These are phyloP conservation scores for Penium margaritaceum DNA, from an alignment of 139 green algal genomes.

Conservation along the genomic window DNA sequence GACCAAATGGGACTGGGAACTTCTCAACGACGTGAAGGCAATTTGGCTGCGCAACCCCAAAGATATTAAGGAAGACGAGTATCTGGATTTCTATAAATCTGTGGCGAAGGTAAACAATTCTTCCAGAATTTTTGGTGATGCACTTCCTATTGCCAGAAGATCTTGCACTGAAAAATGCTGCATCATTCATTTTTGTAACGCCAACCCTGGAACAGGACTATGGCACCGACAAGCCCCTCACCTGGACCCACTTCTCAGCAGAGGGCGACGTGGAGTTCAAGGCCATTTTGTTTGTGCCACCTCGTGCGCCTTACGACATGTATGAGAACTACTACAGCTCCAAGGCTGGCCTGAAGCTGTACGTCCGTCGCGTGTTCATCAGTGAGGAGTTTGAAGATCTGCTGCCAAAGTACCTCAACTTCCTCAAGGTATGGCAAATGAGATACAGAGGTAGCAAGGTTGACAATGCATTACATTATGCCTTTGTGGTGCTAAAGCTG, in stretches of 20 bases:
- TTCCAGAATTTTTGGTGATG: not conserved
- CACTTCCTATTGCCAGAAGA: not conserved
- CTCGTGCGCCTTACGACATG: slow-evolving; percentile 61
- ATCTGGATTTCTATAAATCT: slow-evolving; percentile 92
- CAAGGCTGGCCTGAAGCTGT: slow-evolving; percentile 74
- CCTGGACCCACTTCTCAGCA: slow-evolving; percentile 87
- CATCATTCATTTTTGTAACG: not conserved
- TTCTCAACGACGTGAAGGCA: slow-evolving; percentile 89
- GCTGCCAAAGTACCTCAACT: slow-evolving; percentile 73
- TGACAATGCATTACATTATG: no score
- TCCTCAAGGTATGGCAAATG: slow-evolving; percentile 57
- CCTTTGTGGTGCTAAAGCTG: no score
- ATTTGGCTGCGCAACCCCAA: slow-evolving; percentile 85
- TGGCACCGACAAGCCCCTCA: slow-evolving; percentile 58
- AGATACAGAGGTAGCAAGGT: no score
- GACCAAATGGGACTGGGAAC: slow-evolving; percentile 80
- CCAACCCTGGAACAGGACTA: slow-evolving; percentile 13
- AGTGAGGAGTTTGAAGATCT: slow-evolving; percentile 83
- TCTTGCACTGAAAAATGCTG: no score
- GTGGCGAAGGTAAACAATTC: slow-evolving; percentile 64
- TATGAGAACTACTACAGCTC: slow-evolving; percentile 85
- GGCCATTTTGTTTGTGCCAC: slow-evolving; percentile 83
- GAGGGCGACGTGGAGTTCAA: slow-evolving; percentile 99
- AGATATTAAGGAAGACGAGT: slow-evolving; percentile 86
- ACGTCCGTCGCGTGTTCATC: slow-evolving; percentile 93